Evolutionary conservation across 495 filamentous ascomycete species (phyloP), one percentile per base, ranked within the genome.

Genomic region (Cetradonia linearis): DNA sequence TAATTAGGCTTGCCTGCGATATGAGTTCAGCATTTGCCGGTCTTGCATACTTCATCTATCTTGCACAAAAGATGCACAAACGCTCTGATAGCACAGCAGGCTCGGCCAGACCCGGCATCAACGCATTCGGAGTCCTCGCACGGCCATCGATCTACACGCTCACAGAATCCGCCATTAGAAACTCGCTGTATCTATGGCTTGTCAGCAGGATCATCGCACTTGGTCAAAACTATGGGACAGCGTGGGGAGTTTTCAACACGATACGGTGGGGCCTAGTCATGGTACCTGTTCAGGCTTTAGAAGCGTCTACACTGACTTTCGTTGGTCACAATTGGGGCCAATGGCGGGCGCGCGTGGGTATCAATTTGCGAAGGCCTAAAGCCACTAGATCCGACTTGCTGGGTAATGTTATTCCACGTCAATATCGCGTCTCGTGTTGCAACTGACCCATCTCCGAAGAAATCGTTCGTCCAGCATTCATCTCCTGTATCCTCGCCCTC

Each of bases 191-290:
- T 60, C 77, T 89, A 18, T 89, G 85, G 86, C 75, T 89, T 2
- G 76, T 88, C n/a, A 77, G 70, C 46, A 76, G 74, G 11, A 86
- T 89, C 40, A 75, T 90, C 0, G 65, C 75, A 0, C 72, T 89
- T 60, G 84, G 85, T 5, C 64, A 70, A 1, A 76, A 81, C 30
- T 89, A 88, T 70, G 82, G 83, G 1, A 88, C 86, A 3, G 85
- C 86, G 2, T 89, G 85, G 86, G 81, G 84, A 16, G 73, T 88
- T 40, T 89, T 90, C 73, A 86, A 79, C 61, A 88, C 85, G 0
- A 87, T 90, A 61, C 78, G 86, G n/a, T 89, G 85, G 86, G 85
- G 86, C 1, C 70, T 90, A 5, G 74, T 88, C 33, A 90, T 88
- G 86, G 84, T 89, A 1, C 85, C 86, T 0, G 86, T 88, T 0